phyloP scores from a whole-genome alignment of 768 basidiomycete genomes.

The Mycena albidolilacea region DNA sequence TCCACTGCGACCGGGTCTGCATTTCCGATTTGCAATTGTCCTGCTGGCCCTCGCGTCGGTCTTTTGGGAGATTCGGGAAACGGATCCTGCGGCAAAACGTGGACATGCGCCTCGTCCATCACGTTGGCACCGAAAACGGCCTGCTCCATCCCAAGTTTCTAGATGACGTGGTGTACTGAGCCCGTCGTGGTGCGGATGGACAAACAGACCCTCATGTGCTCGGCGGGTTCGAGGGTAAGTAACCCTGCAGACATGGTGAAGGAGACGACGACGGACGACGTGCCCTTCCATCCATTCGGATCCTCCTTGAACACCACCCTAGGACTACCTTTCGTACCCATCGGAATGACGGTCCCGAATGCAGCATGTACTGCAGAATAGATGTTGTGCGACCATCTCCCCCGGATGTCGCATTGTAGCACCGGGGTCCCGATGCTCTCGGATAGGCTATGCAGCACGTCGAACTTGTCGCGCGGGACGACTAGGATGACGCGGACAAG shows the following conservation, averaged over 20 bases:
- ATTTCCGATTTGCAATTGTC: constrained; percentile 39
- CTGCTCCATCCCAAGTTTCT: constrained; percentile 12
- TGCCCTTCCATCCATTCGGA: constrained; percentile 36
- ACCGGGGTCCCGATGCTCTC: constrained; percentile 12
- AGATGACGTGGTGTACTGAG: background rate
- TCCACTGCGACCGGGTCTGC: constrained; percentile 36
- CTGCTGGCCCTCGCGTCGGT: background rate
- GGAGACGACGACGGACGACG: constrained; percentile 36
- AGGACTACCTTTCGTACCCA: constrained; percentile 34
- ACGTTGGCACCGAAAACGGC: constrained; percentile 24
- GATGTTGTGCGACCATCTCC: constrained; percentile 24
- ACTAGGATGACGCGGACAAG: constrained; percentile 36
- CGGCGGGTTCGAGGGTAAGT: constrained; percentile 31
- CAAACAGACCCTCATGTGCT: constrained; percentile 26
- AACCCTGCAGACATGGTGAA: constrained; percentile 38
- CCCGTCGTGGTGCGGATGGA: constrained; percentile 32
- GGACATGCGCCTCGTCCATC: constrained; percentile 22
- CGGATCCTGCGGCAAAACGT: constrained; percentile 28
- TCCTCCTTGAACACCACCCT: constrained; percentile 40
- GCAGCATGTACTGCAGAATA: constrained; percentile 38
- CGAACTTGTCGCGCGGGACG: constrained; percentile 38
- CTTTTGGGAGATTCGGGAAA: background rate
- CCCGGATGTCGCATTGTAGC: constrained; percentile 28
- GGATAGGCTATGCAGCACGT: constrained; percentile 10
- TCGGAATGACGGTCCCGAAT: constrained; percentile 34